phyloP scores from a whole-genome alignment of 2,329 filamentous ascomycete species.

The Fusarium odoratissimum region DNA sequence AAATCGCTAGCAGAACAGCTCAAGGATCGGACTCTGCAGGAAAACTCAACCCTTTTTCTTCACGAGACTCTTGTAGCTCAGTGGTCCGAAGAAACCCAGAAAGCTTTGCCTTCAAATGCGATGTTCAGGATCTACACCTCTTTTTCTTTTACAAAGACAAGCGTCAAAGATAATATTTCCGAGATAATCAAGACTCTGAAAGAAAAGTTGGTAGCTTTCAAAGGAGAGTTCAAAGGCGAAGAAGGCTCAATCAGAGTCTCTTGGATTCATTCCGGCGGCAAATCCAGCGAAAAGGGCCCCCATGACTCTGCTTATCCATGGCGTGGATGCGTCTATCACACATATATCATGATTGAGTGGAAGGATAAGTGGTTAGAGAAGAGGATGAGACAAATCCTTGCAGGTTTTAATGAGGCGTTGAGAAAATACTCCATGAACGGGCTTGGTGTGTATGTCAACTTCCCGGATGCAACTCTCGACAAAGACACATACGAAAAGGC shows the following conservation, averaged over 20 bases:
- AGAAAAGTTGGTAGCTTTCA: conserved; percentile 31
- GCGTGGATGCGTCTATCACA: conserved; percentile 44
- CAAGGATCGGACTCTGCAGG: conserved; percentile 24
- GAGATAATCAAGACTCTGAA: conserved; percentile 5
- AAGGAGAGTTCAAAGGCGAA: conserved; percentile 28
- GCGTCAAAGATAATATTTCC: not conserved
- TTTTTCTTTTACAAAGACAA: not conserved
- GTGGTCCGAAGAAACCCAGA: conserved; percentile 10
- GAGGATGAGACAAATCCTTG: conserved; percentile 38
- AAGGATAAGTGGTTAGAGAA: conserved; percentile 48
- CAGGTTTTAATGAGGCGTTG: not conserved
- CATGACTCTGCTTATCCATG: conserved; percentile 47
- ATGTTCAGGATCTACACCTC: conserved; percentile 3
- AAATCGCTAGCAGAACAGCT: conserved; percentile 19
- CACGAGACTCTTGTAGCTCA: conserved; percentile 5
- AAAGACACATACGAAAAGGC: conserved; percentile 36
- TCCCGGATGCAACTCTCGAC: conserved; percentile 39
- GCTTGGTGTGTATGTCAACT: conserved; percentile 47
- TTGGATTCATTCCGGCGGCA: conserved; percentile 47
- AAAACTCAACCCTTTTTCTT: not conserved
- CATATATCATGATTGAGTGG: conserved; percentile 48
- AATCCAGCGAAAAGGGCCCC: not conserved
- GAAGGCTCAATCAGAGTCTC: conserved; percentile 35
- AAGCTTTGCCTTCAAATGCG: not conserved
- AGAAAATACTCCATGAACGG: conserved; percentile 32